These are phyloP conservation scores for Catenaria anguillulae DNA, from an alignment of 371 early-diverging fungal species.

Conservation along the genomic window DNA sequence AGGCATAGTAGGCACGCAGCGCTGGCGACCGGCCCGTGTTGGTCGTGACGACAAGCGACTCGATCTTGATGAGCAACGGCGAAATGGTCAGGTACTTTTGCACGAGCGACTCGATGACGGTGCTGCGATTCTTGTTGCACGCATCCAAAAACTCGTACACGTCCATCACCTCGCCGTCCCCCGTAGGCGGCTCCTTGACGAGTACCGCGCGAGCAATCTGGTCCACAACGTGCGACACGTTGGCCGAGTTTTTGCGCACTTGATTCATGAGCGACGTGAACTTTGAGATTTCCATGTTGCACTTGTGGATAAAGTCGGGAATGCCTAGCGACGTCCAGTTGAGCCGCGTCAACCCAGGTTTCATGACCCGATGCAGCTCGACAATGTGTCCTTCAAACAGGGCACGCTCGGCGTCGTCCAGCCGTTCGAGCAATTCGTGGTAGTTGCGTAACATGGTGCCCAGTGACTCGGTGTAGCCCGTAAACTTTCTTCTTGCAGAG, in stretches of 20 bases:
- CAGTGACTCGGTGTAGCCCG: constrained; percentile 29
- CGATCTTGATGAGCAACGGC: constrained; percentile 41
- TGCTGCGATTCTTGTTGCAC: constrained; percentile 26
- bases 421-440: constrained; percentile 21
- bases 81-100: constrained; percentile 37
- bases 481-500: constrained; percentile 43
- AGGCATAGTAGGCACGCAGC: constrained; percentile 34
- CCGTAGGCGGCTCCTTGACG: constrained; percentile 27
- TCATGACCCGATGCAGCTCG: constrained; percentile 37
- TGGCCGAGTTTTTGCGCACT: constrained; percentile 36
- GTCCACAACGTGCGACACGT: constrained; percentile 32
- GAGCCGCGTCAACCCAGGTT: constrained; percentile 37
- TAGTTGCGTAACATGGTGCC: constrained; percentile 28
- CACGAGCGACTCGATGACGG: constrained; percentile 25
- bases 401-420: constrained; percentile 32
- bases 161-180: constrained; percentile 26
- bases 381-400: constrained; percentile 26
- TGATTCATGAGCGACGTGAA: constrained; percentile 40
- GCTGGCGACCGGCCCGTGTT: constrained; percentile 37
- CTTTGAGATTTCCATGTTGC: constrained; percentile 39
- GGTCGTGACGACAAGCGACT: constrained; percentile 37
- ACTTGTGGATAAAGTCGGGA: constrained; percentile 34
- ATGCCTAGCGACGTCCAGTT: constrained; percentile 47
- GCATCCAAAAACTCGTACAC: constrained; percentile 42
- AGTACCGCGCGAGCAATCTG: constrained; percentile 28